Conservation (phyloP, 2,329 filamentous ascomycete genomes). For the Colletotrichum sp. region DNA sequence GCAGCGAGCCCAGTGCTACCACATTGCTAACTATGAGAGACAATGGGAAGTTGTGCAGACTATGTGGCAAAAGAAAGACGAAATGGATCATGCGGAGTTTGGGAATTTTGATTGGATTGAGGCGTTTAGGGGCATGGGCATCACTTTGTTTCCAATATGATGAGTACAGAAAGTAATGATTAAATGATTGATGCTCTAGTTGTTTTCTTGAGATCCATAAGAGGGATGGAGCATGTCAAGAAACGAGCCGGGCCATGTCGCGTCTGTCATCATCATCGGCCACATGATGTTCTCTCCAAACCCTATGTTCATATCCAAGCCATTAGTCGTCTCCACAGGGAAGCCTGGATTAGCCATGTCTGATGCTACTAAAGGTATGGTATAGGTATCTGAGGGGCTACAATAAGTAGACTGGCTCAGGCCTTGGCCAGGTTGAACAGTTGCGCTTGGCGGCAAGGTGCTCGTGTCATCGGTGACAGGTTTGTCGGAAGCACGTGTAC, state of each 20-base stretch:
- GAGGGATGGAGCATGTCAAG: neutral
- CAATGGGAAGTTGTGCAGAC: neutral
- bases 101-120: neutral
- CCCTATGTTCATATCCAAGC: neutral
- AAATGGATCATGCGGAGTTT: neutral
- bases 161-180: neutral
- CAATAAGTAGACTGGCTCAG: neutral
- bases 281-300: neutral
- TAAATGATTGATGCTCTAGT: neutral
- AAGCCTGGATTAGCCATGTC: rapidly evolving
- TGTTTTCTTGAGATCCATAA: neutral
- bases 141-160: neutral
- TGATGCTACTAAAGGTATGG: neutral
- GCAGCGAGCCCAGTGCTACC: neutral
- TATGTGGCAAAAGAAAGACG: neutral
- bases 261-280: neutral
- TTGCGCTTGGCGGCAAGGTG: rapidly evolving
- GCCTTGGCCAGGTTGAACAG: neutral
- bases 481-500: rapidly evolving
- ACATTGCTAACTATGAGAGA: neutral
- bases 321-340: rapidly evolving
- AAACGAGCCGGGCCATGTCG: neutral
- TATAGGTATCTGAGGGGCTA: neutral
- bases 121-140: neutral
- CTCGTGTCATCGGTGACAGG: rapidly evolving